phyloP scores from a whole-genome alignment of 2,329 filamentous ascomycete genomes.

The Gliomastix tumulicola region DNA sequence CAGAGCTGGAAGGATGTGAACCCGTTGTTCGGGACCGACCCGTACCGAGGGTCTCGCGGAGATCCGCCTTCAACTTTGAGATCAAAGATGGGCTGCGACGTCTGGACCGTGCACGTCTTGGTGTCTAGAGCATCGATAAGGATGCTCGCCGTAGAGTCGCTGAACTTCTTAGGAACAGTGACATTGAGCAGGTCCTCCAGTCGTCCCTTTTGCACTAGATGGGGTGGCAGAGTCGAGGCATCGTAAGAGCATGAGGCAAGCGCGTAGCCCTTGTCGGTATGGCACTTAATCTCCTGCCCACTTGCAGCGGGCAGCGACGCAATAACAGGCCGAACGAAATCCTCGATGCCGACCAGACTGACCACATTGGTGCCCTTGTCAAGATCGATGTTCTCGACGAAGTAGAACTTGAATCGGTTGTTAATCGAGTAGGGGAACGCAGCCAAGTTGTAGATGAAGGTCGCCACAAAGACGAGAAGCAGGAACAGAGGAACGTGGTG shows the following conservation, averaged over 20 bases:
- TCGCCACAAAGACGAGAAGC: constrained; percentile 64
- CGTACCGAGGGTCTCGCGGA: constrained; percentile 57
- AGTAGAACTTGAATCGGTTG: constrained; percentile 79
- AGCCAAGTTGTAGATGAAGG: constrained; percentile 76
- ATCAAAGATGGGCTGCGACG: constrained; percentile 58
- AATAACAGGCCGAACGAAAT: constrained; percentile 62
- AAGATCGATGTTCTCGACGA: constrained; percentile 74
- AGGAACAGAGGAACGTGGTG: constrained; percentile 76
- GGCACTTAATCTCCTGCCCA: constrained; percentile 52
- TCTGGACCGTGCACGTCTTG: constrained; percentile 67
- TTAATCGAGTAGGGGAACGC: constrained; percentile 83
- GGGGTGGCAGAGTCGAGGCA: constrained; percentile 52
- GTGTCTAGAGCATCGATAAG: constrained; percentile 67
- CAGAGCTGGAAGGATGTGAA: constrained; percentile 69
- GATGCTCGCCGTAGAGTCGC: constrained; percentile 49
- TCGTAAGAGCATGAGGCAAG: constrained; percentile 65
- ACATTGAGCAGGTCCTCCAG: constrained; percentile 55
- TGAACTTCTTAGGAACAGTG: constrained; percentile 21
- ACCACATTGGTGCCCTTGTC: constrained; percentile 65
- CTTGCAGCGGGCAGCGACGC: constrained; percentile 62
- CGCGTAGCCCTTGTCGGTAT: constrained; percentile 30
- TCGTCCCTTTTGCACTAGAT: constrained; percentile 45
- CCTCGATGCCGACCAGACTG: constrained; percentile 59
- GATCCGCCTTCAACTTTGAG: constrained; percentile 58
- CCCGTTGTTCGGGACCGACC: constrained; percentile 54